phyloP scores from a whole-genome alignment of 1,139 yeast species.

The Debaryomyces coudertii region DNA sequence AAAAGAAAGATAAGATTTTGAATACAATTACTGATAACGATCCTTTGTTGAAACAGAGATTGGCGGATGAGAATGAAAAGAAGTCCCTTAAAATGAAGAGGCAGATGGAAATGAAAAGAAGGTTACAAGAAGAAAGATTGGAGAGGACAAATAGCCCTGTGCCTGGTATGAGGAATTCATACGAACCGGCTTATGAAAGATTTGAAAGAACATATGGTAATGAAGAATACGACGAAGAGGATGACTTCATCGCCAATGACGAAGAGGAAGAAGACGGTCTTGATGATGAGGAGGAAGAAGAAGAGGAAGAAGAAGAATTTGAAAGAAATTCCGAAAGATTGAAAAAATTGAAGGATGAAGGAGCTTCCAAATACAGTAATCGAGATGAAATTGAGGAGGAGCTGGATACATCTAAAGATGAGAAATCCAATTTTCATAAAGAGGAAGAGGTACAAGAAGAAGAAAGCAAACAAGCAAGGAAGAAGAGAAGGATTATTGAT shows the following conservation, averaged over 20 bases:
- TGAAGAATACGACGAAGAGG: conserved; percentile 50
- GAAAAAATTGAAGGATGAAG: conserved; percentile 59
- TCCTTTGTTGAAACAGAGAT: conserved; percentile 82
- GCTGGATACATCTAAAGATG: conserved; percentile 34
- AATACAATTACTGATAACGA: conserved; percentile 78
- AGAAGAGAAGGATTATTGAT: conserved; percentile 48
- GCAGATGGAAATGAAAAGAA: conserved; percentile 60
- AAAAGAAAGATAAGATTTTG: conserved; percentile 59
- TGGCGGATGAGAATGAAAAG: conserved; percentile 78
- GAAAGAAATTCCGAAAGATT: conserved; percentile 66
- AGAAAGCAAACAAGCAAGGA: conserved; percentile 51
- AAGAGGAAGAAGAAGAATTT: conserved; percentile 61
- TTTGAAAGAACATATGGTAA: conserved; percentile 46
- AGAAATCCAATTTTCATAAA: conserved; percentile 58
- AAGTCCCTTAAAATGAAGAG: conserved; percentile 71
- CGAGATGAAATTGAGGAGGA: conserved; percentile 41
- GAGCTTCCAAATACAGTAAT: conserved; percentile 51
- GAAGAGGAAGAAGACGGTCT: conserved; percentile 55
- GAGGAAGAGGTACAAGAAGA: conserved; percentile 54
- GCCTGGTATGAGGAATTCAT: conserved; percentile 21
- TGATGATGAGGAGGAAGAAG: conserved; percentile 56
- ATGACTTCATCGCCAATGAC: conserved; percentile 46
- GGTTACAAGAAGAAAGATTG: conserved; percentile 48
- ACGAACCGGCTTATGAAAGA: conserved; percentile 45
- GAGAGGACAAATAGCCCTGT: conserved; percentile 34